Evolutionary conservation across 331 rosid genomes (phyloP).

Genomic region (Quercus tomentella): DNA sequence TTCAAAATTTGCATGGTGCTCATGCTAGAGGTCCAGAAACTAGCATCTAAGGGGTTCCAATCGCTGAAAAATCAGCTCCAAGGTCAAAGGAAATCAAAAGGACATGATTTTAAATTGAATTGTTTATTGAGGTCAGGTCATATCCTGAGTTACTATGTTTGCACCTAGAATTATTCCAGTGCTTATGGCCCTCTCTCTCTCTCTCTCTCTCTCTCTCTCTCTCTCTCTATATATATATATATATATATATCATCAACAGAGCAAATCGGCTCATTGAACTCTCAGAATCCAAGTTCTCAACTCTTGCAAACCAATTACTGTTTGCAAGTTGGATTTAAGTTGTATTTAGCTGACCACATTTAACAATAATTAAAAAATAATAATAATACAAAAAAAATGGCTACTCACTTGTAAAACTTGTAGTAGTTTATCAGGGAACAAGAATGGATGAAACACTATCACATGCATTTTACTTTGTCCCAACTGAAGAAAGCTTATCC

Average conservation of each 20-base stretch:
- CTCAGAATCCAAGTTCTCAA: slow-evolving; percentile 12
- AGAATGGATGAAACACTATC: slow-evolving; percentile 25
- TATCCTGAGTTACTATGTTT: too few species aligned
- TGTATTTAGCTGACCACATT: neutral
- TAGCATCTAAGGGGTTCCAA: too few species aligned
- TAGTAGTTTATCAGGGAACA: slow-evolving; percentile 17
- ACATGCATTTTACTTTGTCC: slow-evolving; percentile 38
- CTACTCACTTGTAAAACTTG: slow-evolving; percentile 39
- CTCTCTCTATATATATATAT: neutral
- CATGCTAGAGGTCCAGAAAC: too few species aligned
- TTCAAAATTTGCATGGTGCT: too few species aligned
- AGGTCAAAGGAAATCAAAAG: too few species aligned
- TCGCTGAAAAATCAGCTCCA: too few species aligned
- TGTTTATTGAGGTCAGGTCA: too few species aligned
- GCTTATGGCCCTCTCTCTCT: too few species aligned
- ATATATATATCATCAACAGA: neutral
- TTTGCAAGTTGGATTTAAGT: neutral
- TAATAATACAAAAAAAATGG: slow-evolving; percentile 3
- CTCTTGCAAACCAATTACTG: neutral
- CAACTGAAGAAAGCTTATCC: slow-evolving; percentile 59
- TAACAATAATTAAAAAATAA: neutral
- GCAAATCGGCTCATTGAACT: neutral
- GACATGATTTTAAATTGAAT: too few species aligned
- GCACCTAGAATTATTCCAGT: too few species aligned
- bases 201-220: neutral